Base-by-base conservation (phyloP, 805 yeast species). In the Henningerozyma blattae region DNA sequence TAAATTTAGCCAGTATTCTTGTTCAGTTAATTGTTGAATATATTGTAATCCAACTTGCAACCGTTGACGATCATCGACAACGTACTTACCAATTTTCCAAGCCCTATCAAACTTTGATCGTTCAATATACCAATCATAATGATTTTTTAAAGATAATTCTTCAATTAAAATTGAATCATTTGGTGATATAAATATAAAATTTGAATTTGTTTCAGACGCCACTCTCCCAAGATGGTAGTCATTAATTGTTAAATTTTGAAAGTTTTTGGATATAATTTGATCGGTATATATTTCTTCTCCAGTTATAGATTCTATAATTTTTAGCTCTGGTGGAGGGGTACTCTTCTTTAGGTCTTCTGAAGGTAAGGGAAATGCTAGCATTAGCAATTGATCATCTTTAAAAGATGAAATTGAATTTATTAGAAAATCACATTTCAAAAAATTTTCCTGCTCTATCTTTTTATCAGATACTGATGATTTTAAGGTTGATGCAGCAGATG, bases 321-420 rank as follows among this genome's bases (percentile, higher is more conserved):
- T 72, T 17, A 89, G 58, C 42, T 87, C 95, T 0, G 97, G 95
- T 10, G 77, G 68, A 64, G 33, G 58, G 7, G 79, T 67, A 12
- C 30, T 22, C 32, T 35, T 36, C n/a, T 31, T 79, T 57, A 4
- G 55, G 16, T 35, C 36, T 8, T 36, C 30, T 6, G 32, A 22
- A 10, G 37, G 36, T 13, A 37, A 34, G n/a, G 37, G 45, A 33
- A 46, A 50, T 4, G 54, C 58, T 10, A 56, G 36, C 24, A 58
- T 48, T 33, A 86, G 61, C 48, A 84, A 59, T 32, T 72, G 68
- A 41, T 80, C 87, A 37, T 79, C 85, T 40, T 72, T 74, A 47
- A 77, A 79, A n/a, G 77, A 70, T 1, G 84, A 71, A 13, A 85
- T 65, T 1, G 96, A 96, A 3, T 89, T 75, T 15, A 89, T 68